Evolutionary conservation across 768 basidiomycete genomes (phyloP).

Genomic region (Gymnopilus dilepis): DNA sequence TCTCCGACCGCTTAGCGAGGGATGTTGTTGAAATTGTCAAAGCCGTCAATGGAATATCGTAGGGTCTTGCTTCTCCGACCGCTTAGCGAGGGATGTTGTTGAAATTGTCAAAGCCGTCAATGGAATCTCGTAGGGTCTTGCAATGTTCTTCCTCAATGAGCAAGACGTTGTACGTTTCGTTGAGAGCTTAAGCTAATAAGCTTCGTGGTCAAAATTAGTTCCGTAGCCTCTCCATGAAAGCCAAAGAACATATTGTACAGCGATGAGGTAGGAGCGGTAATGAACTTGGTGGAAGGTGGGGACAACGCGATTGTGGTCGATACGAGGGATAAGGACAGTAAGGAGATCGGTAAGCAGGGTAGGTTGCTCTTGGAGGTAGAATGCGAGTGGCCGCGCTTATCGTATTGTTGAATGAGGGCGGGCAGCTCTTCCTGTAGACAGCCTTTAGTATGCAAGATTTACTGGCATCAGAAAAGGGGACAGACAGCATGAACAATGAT

Average conservation of each 20-base stretch:
- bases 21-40: conserved; percentile 97
- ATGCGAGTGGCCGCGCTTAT: conserved; percentile 88
- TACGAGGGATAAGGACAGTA: conserved; percentile 89
- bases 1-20: conserved; percentile 85
- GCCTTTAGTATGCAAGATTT: conserved; percentile 25
- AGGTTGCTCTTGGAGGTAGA: conserved; percentile 95
- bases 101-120: conserved; percentile 99
- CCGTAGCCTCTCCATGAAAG: conserved; percentile 3
- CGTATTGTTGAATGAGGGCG: conserved; percentile 80
- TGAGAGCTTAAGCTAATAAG: conserved; percentile 90
- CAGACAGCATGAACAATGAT: conserved; percentile 89
- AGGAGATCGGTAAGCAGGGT: conserved; percentile 92
- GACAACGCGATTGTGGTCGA: conserved; percentile 95
- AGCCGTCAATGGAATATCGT: conserved; percentile 96
- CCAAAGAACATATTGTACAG: conserved; percentile 77
- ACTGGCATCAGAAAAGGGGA: conserved; percentile 20
- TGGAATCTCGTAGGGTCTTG: conserved; percentile 95
- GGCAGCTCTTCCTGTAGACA: conserved; percentile 72
- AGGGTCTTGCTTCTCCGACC: conserved; percentile 98
- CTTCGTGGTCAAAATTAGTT: neutral
- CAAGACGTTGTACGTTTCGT: conserved; percentile 97
- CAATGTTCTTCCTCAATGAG: conserved; percentile 99
- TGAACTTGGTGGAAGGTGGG: conserved; percentile 94
- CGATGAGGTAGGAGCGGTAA: conserved; percentile 95
- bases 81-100: conserved; percentile 91